Conservation (phyloP, 306 rosid species). For the Vigna unguiculata region DNA sequence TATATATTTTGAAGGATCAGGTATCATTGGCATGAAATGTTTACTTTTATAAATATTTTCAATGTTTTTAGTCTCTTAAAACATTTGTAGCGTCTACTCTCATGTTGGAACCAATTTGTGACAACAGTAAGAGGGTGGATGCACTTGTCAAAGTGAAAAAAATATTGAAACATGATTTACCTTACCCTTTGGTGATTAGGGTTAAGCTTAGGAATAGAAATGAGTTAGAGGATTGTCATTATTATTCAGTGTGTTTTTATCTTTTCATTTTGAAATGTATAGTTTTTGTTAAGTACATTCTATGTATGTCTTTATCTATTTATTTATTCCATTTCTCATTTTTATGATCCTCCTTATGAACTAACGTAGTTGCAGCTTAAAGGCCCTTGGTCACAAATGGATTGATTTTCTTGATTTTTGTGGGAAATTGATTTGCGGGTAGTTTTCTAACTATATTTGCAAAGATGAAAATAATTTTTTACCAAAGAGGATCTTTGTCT, state of each 20-base stretch:
- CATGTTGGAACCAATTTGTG: background rate
- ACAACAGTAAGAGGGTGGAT: background rate
- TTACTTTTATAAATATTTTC: background rate
- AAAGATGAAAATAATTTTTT: conserved; percentile 45
- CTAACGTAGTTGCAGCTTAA: background rate
- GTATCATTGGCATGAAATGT: conserved; percentile 35
- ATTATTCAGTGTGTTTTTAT: background rate
- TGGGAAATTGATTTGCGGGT: background rate
- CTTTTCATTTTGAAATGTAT: background rate
- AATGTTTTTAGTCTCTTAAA: background rate
- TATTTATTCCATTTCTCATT: background rate
- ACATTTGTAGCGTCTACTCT: background rate
- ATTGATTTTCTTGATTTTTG: background rate
- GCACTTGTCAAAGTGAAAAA: background rate
- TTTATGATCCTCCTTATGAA: conserved; percentile 1
- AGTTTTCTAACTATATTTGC: background rate
- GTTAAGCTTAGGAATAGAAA: background rate
- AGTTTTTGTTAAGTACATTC: background rate
- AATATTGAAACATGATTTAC: background rate
- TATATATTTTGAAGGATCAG: conserved; percentile 75
- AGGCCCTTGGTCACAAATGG: background rate
- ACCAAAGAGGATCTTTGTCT: conserved; percentile 53
- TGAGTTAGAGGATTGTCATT: background rate
- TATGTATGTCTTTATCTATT: background rate
- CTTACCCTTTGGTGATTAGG: background rate